Base-by-base conservation (phyloP, 2,329 filamentous ascomycete species). In the Penicillium sp. region DNA sequence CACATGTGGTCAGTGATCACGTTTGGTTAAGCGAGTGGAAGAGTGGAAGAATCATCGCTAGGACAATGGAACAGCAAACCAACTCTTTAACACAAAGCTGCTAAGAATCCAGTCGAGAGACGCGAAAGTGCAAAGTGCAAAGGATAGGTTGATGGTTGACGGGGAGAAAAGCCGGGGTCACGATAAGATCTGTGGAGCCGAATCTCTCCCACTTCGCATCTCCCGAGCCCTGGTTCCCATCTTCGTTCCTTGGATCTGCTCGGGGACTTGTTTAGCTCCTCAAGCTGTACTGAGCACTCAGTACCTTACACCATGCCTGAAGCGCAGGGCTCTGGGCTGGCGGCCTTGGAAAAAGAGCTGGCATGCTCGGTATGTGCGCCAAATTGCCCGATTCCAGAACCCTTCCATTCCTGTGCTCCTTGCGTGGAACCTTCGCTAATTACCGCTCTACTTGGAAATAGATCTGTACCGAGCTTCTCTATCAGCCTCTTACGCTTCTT, bases 381-480 rank as follows among this genome's bases (percentile, higher is more conserved):
- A 32, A 40, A 26, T 39, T 28, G 43, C 40, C 42, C 50, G 31
- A 34, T 44, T 46, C 29, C 42, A 43, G 42, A 50, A 50, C n/a
- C 38, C 22, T 47, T 44, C 42, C 46, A 52, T 47, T 42, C 48
- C 43, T 50, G 34, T 47, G 2, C 29, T 49, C 53, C 53, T 55
- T 56, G 38, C 51, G 34, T 57, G 20, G 44, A 22, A 40, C 39
- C 28, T 16, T 40, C 22, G 37, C 49, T 52, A 41, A 48, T 11
- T 20, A 41, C 23, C 13, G 26, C 41, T 47, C 37, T 42, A 40
- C 32, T 24, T 41, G 41, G 5, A 18, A 9, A 23, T 46, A 96
- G 90, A 98, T 98, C 63, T 98, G 93, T 76, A 95, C 91, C 59
- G 93, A 97, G 69, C 80, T 95, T 55, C 82, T 95, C 53, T 94